Base-by-base conservation (phyloP, 495 filamentous ascomycete genomes). In the Aeminium ludgeri region DNA sequence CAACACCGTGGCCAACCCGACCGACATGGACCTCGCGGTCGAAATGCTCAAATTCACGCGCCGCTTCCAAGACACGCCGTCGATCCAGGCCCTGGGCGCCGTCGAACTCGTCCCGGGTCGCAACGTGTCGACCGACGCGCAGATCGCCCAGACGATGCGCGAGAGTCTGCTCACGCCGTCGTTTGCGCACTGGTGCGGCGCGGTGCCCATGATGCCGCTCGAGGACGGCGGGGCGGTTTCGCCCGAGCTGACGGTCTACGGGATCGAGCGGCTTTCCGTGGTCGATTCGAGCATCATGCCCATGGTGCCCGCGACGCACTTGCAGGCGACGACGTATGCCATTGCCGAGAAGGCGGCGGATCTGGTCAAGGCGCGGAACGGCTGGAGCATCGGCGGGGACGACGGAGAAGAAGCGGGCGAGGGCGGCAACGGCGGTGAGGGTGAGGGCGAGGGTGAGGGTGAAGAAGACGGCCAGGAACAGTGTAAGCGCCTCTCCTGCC, bases 211-310 rank as follows among this genome's bases (percentile, higher is more conserved):
- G 68, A 52, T 70, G 3, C 65, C 66, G 4, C 46, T 46, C 2
- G 54, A 61, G 1, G 50, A 59, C 3, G 69, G 67, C 17, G 48
- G 66, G 17, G 69, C 72, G 0, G 68, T 72, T 1, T 62, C 69
- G 40, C 52, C 57, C 1, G 50, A 59, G 12, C 53, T 72, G 7
- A 52, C 49, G 32, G 69, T 70, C 0, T 68, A 72, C 48, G 70
- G 69, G 0, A 58, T 59, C 2, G 50, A 35, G 31, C 65, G 65
- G 40, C 43, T 76, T 13, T 57, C 70, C 3, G 59, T 73, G 0
- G 57, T 69, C 3, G 71, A 75, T 53, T 69, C 69, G 4, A 68
- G 66, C 16, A 54, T 77, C n/a, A 53, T 76, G 20, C 74, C 74
- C 2, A 46, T 78, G 38, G 63, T 74, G 19, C 60, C 72, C 2